phyloP scores from a whole-genome alignment of 164 flowering plant genomes.

The Magnolia kwangsiensis region DNA sequence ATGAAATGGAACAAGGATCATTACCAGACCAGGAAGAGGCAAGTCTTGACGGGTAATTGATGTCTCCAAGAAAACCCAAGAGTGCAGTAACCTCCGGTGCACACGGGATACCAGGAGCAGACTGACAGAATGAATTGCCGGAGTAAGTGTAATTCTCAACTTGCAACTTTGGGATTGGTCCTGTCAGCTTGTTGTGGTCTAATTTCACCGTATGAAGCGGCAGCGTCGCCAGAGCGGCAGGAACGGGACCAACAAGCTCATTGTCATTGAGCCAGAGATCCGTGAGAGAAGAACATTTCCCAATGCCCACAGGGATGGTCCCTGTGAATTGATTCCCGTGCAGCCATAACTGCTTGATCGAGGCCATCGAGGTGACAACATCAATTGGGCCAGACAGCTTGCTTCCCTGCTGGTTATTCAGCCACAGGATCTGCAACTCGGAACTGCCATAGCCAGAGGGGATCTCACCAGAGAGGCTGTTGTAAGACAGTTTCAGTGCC shows the following conservation, averaged over 20 bases:
- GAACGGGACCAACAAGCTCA: conserved; percentile 65
- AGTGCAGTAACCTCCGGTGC: conserved; percentile 59
- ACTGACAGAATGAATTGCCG: conserved; percentile 53
- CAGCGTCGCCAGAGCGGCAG: conserved; percentile 43
- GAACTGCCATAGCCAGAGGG: conserved; percentile 55
- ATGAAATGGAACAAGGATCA: conserved; percentile 56
- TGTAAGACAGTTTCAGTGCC: conserved; percentile 42
- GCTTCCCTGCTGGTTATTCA: conserved; percentile 55
- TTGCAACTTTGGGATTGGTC: conserved; percentile 56
- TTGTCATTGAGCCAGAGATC: conserved; percentile 64
- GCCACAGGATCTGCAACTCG: conserved; percentile 50
- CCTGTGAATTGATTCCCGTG: conserved; percentile 80
- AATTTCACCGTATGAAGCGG: conserved; percentile 42
- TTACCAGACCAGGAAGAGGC: conserved; percentile 68
- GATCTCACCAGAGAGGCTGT: conserved; percentile 48
- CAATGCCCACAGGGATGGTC: conserved; percentile 57
- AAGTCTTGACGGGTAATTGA: conserved; percentile 50
- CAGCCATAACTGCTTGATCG: conserved; percentile 54
- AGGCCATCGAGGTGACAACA: conserved; percentile 45
- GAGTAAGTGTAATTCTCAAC: conserved; percentile 24
- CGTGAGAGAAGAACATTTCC: conserved; percentile 39
- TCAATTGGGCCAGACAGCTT: conserved; percentile 64
- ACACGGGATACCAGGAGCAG: conserved; percentile 46
- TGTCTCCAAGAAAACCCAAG: conserved; percentile 52
- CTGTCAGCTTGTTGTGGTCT: conserved; percentile 53